phyloP scores from a whole-genome alignment of 2,329 filamentous ascomycete species.

The Emergomyces orientalis region DNA sequence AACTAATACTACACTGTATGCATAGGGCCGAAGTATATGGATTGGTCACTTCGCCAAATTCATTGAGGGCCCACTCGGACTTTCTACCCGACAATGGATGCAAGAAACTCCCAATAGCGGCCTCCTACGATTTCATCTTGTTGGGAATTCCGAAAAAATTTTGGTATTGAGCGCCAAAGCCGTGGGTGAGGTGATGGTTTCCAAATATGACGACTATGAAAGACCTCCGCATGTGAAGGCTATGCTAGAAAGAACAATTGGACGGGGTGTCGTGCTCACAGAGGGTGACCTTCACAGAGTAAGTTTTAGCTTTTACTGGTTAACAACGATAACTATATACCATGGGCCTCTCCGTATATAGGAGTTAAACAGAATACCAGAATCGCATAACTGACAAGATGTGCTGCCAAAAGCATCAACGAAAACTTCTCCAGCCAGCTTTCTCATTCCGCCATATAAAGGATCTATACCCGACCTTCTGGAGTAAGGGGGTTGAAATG shows the following conservation, averaged over 20 bases:
- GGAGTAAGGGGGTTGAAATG: conserved; percentile 63
- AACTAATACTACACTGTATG: not conserved
- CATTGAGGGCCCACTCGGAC: conserved; percentile 32
- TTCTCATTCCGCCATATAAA: conserved; percentile 83
- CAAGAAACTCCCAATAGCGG: conserved; percentile 57
- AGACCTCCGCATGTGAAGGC: conserved; percentile 48
- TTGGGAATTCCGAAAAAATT: conserved; percentile 56
- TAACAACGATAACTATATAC: not conserved
- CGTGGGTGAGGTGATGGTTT: conserved; percentile 60
- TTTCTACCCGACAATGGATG: conserved; percentile 41
- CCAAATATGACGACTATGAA: conserved; percentile 59
- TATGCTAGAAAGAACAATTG: conserved; percentile 30
- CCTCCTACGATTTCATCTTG: conserved; percentile 55
- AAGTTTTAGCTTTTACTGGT: conserved; percentile 5
- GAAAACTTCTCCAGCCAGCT: conserved; percentile 69
- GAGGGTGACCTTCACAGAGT: conserved; percentile 86
- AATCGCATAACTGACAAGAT: not conserved
- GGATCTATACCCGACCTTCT: conserved; percentile 74
- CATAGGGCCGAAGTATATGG: conserved; percentile 34
- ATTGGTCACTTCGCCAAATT: conserved; percentile 38
- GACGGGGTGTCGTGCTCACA: conserved; percentile 52
- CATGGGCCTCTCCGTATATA: not conserved
- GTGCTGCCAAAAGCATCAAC: conserved; percentile 40
- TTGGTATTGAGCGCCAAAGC: conserved; percentile 54
- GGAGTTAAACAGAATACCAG: not conserved